Evolutionary conservation across 768 basidiomycete species (phyloP).

Genomic region (Podaxis pistillaris): DNA sequence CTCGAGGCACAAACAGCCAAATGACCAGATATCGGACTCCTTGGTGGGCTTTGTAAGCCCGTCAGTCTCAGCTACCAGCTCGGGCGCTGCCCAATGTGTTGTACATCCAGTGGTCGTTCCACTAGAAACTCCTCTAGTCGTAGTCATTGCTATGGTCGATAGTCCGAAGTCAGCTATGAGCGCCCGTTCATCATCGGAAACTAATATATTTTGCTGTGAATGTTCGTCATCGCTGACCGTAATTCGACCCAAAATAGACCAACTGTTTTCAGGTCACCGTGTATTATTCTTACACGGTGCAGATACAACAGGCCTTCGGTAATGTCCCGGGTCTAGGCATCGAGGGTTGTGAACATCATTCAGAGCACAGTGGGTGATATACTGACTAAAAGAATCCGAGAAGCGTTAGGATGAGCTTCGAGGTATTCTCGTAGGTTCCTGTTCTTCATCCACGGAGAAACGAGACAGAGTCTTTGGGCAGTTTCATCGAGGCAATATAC

Average conservation of each 20-base stretch:
- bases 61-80: not conserved
- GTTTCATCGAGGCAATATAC: conserved; percentile 20
- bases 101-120: not conserved
- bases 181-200: not conserved
- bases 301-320: not conserved
- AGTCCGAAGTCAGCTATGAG: not conserved
- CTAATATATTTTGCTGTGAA: not conserved
- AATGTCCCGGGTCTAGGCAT: not conserved
- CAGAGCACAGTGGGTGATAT: not conserved
- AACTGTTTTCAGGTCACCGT: not conserved
- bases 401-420: not conserved
- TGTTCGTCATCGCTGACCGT: not conserved
- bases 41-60: not conserved
- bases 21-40: not conserved
- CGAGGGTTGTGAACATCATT: too few species aligned
- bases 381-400: not conserved
- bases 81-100: not conserved
- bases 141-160: not conserved
- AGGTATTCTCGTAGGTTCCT: not conserved
- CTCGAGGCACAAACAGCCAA: not conserved
- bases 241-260: too few species aligned
- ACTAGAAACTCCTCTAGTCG: not conserved
- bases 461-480: conserved; percentile 12
- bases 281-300: not conserved
- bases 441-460: conserved; percentile 8